Evolutionary conservation across 163 green algal genomes (phyloP).

Genomic region (Volvox carteri): DNA sequence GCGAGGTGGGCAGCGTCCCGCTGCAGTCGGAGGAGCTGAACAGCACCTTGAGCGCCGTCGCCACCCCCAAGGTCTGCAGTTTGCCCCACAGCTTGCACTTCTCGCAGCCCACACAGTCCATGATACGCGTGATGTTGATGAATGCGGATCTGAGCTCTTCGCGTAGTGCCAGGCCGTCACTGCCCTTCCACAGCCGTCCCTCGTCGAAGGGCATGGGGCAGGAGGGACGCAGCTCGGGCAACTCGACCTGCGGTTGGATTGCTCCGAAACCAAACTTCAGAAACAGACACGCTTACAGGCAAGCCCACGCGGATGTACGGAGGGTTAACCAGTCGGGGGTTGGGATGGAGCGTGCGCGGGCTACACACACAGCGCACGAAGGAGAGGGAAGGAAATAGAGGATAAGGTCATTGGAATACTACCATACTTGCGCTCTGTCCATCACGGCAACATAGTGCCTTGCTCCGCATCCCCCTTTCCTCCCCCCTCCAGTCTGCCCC

Average conservation of each 20-base stretch:
- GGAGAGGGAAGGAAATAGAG: too few species aligned
- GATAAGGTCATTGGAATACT: too few species aligned
- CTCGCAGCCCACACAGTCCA: conserved; percentile 99
- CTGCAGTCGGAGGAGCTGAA: conserved; percentile 90
- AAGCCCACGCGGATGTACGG: too few species aligned
- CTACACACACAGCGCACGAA: too few species aligned
- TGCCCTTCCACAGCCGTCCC: conserved; percentile 89
- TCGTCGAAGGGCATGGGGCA: conserved; percentile 98
- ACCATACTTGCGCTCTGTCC: too few species aligned
- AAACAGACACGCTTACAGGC: too few species aligned
- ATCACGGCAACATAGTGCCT: too few species aligned
- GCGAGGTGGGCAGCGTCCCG: conserved; percentile 25
- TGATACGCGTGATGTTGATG: conserved; percentile 94
- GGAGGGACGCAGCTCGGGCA: conserved; percentile 71
- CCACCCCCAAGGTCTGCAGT: conserved; percentile 89
- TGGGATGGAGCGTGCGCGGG: too few species aligned
- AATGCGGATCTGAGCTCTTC: conserved; percentile 83
- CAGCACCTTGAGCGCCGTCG: conserved; percentile 96
- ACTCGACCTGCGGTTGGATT: neutral
- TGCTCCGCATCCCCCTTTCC: too few species aligned
- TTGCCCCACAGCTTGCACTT: conserved; percentile 99
- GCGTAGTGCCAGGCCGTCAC: conserved; percentile 76
- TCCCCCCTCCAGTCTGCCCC: neutral
- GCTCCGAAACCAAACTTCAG: neutral
- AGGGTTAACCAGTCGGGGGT: too few species aligned